Evolutionary conservation across 352 stramenopile species (phyloP).

Genomic region (Thalassiosira hispida): DNA sequence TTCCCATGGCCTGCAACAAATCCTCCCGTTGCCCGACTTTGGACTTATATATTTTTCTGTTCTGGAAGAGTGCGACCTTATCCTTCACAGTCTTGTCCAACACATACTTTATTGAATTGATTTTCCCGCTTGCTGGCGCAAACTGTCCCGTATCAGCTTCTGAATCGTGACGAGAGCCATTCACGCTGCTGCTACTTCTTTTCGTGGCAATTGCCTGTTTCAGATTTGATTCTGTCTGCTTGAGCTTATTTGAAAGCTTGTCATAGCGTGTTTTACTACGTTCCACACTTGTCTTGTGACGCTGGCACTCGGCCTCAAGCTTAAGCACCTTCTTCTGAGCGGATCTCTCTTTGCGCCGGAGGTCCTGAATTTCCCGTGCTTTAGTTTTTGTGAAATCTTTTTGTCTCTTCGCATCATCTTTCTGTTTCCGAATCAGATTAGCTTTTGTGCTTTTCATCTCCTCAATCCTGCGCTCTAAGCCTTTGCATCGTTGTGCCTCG

Average conservation of each 20-base stretch:
- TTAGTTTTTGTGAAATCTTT: constrained; percentile 58
- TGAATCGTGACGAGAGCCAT: background rate
- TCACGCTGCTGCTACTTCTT: constrained; percentile 39
- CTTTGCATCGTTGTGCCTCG: constrained; percentile 53
- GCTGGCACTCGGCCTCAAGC: constrained; percentile 72
- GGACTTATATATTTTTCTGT: constrained; percentile 63
- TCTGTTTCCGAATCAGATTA: constrained; percentile 57
- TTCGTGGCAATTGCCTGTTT: constrained; percentile 69
- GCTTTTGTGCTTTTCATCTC: constrained; percentile 58
- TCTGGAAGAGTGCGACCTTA: constrained; percentile 56
- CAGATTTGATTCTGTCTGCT: constrained; percentile 80
- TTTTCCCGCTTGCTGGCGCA: constrained; percentile 56
- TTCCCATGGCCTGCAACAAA: constrained; percentile 71
- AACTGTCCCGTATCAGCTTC: constrained; percentile 33
- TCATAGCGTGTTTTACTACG: constrained; percentile 66
- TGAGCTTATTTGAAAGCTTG: constrained; percentile 80
- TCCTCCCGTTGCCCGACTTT: constrained; percentile 69
- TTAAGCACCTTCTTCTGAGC: constrained; percentile 70
- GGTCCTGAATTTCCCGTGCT: constrained; percentile 71
- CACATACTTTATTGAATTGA: constrained; percentile 73
- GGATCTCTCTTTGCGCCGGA: constrained; percentile 75
- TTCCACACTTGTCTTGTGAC: constrained; percentile 75
- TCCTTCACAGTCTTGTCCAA: constrained; percentile 74
- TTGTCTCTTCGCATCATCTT: constrained; percentile 49
- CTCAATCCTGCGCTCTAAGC: constrained; percentile 49